Base-by-base conservation (phyloP, 2,329 filamentous ascomycete species). In the Nemania diffusa region DNA sequence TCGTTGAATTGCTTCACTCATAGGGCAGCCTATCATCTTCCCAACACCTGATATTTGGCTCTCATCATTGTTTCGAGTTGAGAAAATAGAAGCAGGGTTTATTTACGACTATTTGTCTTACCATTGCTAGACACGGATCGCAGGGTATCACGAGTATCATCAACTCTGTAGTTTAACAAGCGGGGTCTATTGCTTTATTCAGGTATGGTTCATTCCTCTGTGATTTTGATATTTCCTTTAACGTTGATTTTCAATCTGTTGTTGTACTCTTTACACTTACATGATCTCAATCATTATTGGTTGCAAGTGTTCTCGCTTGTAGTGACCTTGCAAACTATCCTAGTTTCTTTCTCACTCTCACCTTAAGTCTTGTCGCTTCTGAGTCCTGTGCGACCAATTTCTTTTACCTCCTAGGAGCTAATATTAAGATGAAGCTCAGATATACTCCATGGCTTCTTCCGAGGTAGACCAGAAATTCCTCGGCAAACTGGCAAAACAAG, bases 401-500 rank as follows among this genome's bases (percentile, higher is more conserved):
- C 22, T 48, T 34, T 56, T 15, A 27, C 20, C 46, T 8, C 24
- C 8, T 29, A 17, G 27, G 26, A 11, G 44, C 53, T 59, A 53
- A 50, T 5, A 52, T 7, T 44, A 34, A 9, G 22, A 40, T 40
- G 5, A 37, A 56, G 9, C 24, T 27, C 24, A 62, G 57, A 26
- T 44, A 50, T 13, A 52, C 63, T 63, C 72, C 67, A 99, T 98
- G 96, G 96, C 96, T 82, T 96, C 94, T 78, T 96, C 94, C 68
- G 93, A 97, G 82, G 93, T 98, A 69, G 96, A 99, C 80, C 94
- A 97, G 83, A 99, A 98, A 83, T 97, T 97, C 81, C 87, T 99
- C 76, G 94, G 93, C 81, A 91, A 90, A 77, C 90, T 97, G 78
- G 95, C 96, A 78, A 92, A 90, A 80, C 87, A 90, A 69, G 94